phyloP scores from a whole-genome alignment of 208 protist genomes.

The Leishmania mexicana region DNA sequence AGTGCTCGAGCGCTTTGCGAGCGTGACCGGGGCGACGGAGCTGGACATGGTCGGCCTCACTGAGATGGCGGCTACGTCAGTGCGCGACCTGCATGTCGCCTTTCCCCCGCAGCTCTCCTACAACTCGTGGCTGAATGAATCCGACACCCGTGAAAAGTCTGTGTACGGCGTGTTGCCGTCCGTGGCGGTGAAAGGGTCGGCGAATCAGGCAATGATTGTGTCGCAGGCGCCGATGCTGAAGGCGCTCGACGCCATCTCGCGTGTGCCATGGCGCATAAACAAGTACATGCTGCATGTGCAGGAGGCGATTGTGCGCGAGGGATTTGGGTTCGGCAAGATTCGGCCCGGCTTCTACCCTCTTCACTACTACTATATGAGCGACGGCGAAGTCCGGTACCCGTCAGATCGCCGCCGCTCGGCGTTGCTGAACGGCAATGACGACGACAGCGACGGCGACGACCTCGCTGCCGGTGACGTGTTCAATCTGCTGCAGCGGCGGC shows the following conservation, averaged over 20 bases:
- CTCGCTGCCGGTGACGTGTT: slow-evolving; percentile 41
- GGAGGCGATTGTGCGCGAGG: slow-evolving; percentile 91
- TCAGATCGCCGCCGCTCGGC: slow-evolving; percentile 21
- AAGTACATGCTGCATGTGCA: slow-evolving; percentile 94
- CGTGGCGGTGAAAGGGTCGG: slow-evolving; percentile 84
- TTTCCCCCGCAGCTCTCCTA: slow-evolving; percentile 92
- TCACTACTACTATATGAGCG: slow-evolving; percentile 73
- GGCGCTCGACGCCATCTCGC: slow-evolving; percentile 89
- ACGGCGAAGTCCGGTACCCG: slow-evolving; percentile 61
- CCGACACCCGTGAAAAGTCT: slow-evolving; percentile 89
- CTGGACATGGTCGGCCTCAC: slow-evolving; percentile 78
- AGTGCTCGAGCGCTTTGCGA: slow-evolving; percentile 71
- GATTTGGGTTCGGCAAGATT: slow-evolving; percentile 93
- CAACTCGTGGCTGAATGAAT: slow-evolving; percentile 88
- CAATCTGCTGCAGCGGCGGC: slow-evolving; percentile 65
- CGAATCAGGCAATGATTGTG: slow-evolving; percentile 92
- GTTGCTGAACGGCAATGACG: slow-evolving; percentile 11
- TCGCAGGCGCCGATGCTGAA: slow-evolving; percentile 93
- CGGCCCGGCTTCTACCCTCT: slow-evolving; percentile 89
- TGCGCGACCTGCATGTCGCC: slow-evolving; percentile 82
- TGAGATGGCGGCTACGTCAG: slow-evolving; percentile 57
- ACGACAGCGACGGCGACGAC: slow-evolving; percentile 34
- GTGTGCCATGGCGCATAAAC: slow-evolving; percentile 92
- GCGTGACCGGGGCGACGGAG: slow-evolving; percentile 48
- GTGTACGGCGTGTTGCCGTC: slow-evolving; percentile 92